Evolutionary conservation across 2,329 filamentous ascomycete genomes (phyloP), one percentile per base, ranked within the genome.

Genomic region (Ophiocordyceps robertsii): DNA sequence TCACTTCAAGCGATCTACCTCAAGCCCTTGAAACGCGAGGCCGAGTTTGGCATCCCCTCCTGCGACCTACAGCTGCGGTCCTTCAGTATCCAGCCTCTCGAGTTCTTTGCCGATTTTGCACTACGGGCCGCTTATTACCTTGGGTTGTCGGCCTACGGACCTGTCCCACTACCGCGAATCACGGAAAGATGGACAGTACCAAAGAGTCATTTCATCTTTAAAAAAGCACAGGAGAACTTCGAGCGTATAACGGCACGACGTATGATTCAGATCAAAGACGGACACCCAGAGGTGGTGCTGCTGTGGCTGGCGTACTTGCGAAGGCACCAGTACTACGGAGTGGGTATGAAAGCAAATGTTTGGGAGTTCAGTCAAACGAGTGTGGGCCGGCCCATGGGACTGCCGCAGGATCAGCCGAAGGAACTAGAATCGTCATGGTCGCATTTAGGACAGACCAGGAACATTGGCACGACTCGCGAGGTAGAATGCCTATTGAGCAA

Each of bases 271-370:
- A 92, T 98, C 56, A 82, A 86, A 50, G 92, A 96, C 56, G 92
- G 88, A 0, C 74, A 95, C 55, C 80, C 88, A 1, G 86, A 95
- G 59, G 82, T 80, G 1, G 88, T 98, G 31, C 83, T 93, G 62
- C 63, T 89, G 27, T 98, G 92, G 92, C 68, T 98, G 45, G 88
- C 87, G 0, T 96, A 94, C 58, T 62, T 98, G 57, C 77, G 84
- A 56, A 94, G 94, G 65, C 83, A 95, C 58, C 85, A 88, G 36
- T 94, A 92, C 60, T 85, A 93, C 52, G 92, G 92, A n/a, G 82
- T 96, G 35, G 92, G 92, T 54, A 93, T 98, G 88, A 98, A 98
- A 73, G 92, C 92, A 42, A 95, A 98, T 60, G 75, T 96, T 40
- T 98, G 84, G 80, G 86, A 95, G 58, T 89, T 86, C 62, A 79